Base-by-base conservation (phyloP, 768 basidiomycete genomes). In the Heimioporus sp. region DNA sequence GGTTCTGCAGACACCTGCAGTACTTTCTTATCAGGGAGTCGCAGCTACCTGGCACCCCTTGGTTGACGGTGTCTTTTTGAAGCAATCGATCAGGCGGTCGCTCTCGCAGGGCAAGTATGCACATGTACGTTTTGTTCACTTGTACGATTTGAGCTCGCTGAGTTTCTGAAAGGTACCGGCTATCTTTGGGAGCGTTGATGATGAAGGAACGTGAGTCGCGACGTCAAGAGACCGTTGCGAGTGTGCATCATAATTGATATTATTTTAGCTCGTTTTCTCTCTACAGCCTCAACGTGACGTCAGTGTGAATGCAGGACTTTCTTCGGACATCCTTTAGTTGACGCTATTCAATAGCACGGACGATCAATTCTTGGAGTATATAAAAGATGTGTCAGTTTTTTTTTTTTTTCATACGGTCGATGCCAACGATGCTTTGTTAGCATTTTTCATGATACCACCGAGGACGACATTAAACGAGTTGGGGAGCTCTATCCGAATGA, bases 191-290 rank as follows among this genome's bases (percentile, higher is more conserved):
- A 62, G 66, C 48, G 64, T 63, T 10, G 73, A 75, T 48, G 74
- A 76, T 37, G 73, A 76, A 55, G 74, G 73, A 54, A 75, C 73
- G 64, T 73, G 48, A 54, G 73, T 64, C 28, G 13, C n/a, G 40
- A 6, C 1, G 11, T 45, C 11, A 10, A 38, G 8, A 50, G 19
- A 17, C 24, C 24, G 24, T 28, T 28, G 24, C 24, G 2, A 16
- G 16, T 43, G 13, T 11, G n/a, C 12, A 30, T 17, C 3, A 11
- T 6, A 15, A 21, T 7, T 35, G 15, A 35, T 21, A 9, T 20
- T 17, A 30, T 45, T 19, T 45, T 21, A 45, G 44, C 32, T 12
- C 36, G 12, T 45, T 45, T 19, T 35, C 44, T n/a, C 46, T 38
- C 3, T 37, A 10, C 34, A 52, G 31, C 21, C 32, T 60, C 39